Base-by-base conservation (phyloP, 179 eudicot species). In the Vitellaria paradoxa region DNA sequence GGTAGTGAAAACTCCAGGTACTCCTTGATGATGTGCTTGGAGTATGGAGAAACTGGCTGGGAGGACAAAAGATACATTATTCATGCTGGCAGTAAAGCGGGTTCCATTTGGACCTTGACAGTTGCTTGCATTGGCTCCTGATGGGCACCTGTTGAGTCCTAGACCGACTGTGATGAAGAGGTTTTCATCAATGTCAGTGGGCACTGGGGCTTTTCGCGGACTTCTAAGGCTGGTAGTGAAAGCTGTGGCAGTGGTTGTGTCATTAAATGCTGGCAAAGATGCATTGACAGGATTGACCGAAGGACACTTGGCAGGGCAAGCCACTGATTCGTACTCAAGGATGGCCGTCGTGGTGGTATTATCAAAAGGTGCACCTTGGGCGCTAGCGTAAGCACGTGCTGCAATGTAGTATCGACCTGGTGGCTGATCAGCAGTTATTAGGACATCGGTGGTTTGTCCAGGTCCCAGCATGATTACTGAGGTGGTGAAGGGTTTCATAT, bases 321-420 rank as follows among this genome's bases (percentile, higher is more conserved):
- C 79, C 14, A 89, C 84, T 3, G 90, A 68, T 24, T 81, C 88
- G 85, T 94, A 93, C 50, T 91, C 86, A 0, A 94, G 89, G 61
- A 94, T 88, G 79, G 98, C 98, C 8, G 98, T 91, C 57, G 97
- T 84, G 14, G 98, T 94, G 64, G 97, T 94, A 76, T 91, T 94
- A 77, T 94, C 97, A 9, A 92, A 94, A 13, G 97, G 88, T 0
- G 93, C 98, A 1, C 87, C 87, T 68, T 89, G 96, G 13, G 93
- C 96, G 70, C 93, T 89, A 42, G 89, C 92, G 78, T 94, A 94
- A 12, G 96, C 91, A 4, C 85, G 82, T 1, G 89, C 96, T 4
- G 89, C 94, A 12, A 94, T 86, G 87, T 91, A 89, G 87, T 92
- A 94, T 13, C 90, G 85, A 9, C 82, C 87, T 17, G 96, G 86